These are phyloP conservation scores for Musa balbisiana DNA, from an alignment of 202 grass and related monocot genomes.

Conservation along the genomic window DNA sequence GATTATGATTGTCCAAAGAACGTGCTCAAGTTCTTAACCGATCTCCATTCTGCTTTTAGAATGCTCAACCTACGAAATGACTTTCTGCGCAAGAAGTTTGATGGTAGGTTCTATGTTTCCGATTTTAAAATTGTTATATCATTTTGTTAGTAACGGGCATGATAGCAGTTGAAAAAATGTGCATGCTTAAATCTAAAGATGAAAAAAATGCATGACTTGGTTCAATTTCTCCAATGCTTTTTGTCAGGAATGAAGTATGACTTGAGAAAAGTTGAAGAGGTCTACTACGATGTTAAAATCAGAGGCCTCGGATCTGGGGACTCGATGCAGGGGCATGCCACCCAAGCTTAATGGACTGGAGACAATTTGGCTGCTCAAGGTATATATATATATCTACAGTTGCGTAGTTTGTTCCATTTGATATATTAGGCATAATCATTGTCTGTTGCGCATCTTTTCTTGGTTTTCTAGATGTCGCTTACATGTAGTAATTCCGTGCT, in stretches of 20 bases:
- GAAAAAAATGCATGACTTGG: neutral
- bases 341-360: neutral
- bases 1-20: constrained; percentile 84
- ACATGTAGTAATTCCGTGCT: neutral
- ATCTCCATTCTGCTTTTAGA: constrained; percentile 88
- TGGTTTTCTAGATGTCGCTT: neutral
- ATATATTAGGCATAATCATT: neutral
- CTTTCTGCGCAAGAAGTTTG: constrained; percentile 95
- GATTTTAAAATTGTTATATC: neutral
- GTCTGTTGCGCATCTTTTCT: neutral
- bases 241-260: constrained; percentile 95
- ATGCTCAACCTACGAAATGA: constrained; percentile 95
- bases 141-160: neutral
- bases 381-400: neutral
- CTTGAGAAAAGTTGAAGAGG: constrained; percentile 88
- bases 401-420: too few relatives aligned
- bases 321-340: constrained; percentile 25
- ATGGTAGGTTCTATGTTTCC: constrained; percentile 45
- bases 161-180: neutral
- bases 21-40: constrained; percentile 70
- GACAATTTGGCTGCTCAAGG: neutral
- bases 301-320: constrained; percentile 53
- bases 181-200: neutral
- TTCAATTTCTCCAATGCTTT: neutral
- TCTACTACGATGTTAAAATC: constrained; percentile 96